Evolutionary conservation across 768 basidiomycete genomes (phyloP), one percentile per base, ranked within the genome.

Genomic region (Hygrophoropsis aurantiaca): DNA sequence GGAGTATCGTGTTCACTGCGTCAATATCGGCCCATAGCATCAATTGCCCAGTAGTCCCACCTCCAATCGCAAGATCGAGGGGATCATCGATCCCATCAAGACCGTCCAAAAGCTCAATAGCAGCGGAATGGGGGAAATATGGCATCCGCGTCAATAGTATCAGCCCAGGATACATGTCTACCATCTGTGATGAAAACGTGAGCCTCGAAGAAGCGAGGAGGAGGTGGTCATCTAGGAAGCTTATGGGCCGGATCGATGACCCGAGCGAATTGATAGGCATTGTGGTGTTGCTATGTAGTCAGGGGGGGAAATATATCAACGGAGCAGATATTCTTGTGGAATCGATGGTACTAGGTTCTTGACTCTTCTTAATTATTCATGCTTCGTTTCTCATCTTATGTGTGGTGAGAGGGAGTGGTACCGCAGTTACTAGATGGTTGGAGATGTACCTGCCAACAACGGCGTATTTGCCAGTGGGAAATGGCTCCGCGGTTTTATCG

Each of bases 111-210:
- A 61, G 51, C 39, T 73, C 67, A 5, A 61, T 74, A 7, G 71
- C 70, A 3, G 70, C 71, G 0, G 73, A 77, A 54, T 74, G 72
- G 72, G 68, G 64, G 2, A 47, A 59, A 7, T 56, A 76, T 51
- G 71, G 73, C 2, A 70, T 74, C 30, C 64, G 69, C 7, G 73
- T 72, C 36, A 77, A 74, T 45, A 69, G 67, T 30, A 66, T 77
- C 21, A 69, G 68, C 36, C 71, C 73, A 11, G 74, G 73, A 11
- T 74, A 71, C 49, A 72, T 72, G 66, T 66, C 73, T 40, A 74
- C 75, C 5, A 58, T 67, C 38, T 58, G 73, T 54, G 74, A 74
- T 33, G 59, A 64, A 37, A 67, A 66, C 8, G 57, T 61, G 0
- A 61, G 62, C 1, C 53, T 72, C 11, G 67, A 57, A 11, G 55